Conservation (phyloP, 164 flowering plant species). For the Nelumbo lutea region DNA sequence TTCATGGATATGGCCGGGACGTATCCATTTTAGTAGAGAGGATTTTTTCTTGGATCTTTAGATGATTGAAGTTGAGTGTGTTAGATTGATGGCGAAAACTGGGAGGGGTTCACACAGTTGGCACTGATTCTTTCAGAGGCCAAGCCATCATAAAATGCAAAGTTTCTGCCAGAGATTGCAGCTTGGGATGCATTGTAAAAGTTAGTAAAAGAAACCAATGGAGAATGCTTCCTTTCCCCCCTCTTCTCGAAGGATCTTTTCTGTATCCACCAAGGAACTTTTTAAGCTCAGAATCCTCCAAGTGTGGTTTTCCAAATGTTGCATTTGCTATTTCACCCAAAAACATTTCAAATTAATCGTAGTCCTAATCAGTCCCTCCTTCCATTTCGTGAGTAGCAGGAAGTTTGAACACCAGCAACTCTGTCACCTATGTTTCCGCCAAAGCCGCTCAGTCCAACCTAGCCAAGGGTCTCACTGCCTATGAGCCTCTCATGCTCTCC, state of each 20-base stretch:
- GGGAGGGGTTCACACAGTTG: slow-evolving; percentile 13
- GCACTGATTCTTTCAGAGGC: slow-evolving; percentile 15
- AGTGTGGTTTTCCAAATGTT: slow-evolving; percentile 34
- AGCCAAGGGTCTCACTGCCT: slow-evolving; percentile 40
- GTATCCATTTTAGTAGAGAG: too few relatives aligned
- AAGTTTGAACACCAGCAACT: slow-evolving; percentile 34
- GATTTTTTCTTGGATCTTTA: too few relatives aligned
- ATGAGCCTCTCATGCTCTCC: slow-evolving; percentile 56
- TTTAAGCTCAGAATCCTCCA: slow-evolving; percentile 24
- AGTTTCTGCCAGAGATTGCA: slow-evolving; percentile 7
- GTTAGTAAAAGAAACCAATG: slow-evolving; percentile 9
- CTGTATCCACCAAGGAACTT: slow-evolving; percentile 8
- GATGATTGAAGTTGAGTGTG: too few relatives aligned
- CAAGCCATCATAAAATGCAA: slow-evolving; percentile 16
- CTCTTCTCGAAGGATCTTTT: slow-evolving; percentile 15
- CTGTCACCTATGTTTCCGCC: slow-evolving; percentile 23
- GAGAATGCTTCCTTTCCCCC: slow-evolving; percentile 9
- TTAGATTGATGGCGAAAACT: slow-evolving; percentile 4
- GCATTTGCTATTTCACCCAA: slow-evolving; percentile 54
- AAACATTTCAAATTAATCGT: slow-evolving; percentile 53
- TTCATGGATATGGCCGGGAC: too few relatives aligned
- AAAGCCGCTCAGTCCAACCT: slow-evolving; percentile 9
- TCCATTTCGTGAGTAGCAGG: slow-evolving; percentile 30
- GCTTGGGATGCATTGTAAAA: slow-evolving; percentile 17
- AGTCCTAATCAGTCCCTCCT: slow-evolving; percentile 29